A percentile compares a stretch with the other conserved stretches of the same genome.
Conservation (phyloP, 192 early-diverging fungal species). For the Jimgerdemannia lactiflua region DNA sequence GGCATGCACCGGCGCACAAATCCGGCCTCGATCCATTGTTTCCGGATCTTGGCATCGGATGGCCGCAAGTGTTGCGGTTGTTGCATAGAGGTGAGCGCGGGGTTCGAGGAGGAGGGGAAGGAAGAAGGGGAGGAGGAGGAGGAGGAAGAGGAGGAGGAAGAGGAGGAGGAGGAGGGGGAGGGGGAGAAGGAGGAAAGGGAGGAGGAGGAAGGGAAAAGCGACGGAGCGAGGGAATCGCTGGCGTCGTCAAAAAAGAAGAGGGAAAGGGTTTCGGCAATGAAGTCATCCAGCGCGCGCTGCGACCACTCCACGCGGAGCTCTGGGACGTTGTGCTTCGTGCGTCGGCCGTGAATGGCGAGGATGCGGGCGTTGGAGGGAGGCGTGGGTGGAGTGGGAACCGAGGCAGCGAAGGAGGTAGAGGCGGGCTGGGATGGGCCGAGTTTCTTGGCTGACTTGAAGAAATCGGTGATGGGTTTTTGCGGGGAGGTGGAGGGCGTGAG, state of each 20-base stretch:
- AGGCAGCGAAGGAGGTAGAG: neutral
- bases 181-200: neutral
- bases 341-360: neutral
- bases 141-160: neutral
- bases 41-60: neutral
- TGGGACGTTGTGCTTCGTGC: neutral
- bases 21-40: neutral
- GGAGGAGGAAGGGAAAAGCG: neutral
- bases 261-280: neutral
- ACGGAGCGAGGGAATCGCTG: neutral
- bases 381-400: neutral
- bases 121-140: neutral
- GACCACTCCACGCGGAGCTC: neutral
- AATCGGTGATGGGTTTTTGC: slow-evolving; percentile 1
- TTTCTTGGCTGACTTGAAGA: neutral
- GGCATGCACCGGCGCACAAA: neutral
- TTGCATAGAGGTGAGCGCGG: neutral
- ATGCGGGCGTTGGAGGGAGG: neutral
- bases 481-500: neutral
- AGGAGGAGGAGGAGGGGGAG: neutral
- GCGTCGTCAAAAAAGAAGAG: neutral
- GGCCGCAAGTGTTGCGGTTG: neutral
- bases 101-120: neutral
- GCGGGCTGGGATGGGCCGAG: neutral
- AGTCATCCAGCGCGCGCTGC: neutral